Base-by-base conservation (phyloP, 768 basidiomycete genomes). In the Mycena olivaceomarginata region DNA sequence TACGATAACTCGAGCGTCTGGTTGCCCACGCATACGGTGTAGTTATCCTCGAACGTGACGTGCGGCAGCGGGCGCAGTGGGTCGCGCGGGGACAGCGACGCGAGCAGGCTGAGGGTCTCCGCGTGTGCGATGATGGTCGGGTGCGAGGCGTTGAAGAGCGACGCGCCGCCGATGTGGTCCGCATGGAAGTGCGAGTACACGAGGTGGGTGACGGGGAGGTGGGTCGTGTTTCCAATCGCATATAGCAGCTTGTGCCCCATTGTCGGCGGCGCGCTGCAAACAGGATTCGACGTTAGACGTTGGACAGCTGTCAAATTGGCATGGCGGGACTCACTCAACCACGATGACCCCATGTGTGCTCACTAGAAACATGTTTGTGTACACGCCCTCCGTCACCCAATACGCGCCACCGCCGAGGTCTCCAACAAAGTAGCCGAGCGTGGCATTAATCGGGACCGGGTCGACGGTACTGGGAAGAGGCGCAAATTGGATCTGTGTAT, bases 401-500 rank as follows among this genome's bases (percentile, higher is more conserved):
- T 68, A 56, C 43, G 8, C 43, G 43, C 43, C 43, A 45, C 31
- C 31, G 31, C 31, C 31, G 31, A 31, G 31, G 31, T 31, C 31
- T 31, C 31, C 31, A 31, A 31, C 43, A 45, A 45, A 45, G 67
- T 69, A 69, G 67, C 67, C 67, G 67, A 69, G 53, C 39, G 67
- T 43, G 67, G 67, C 16, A 20, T 69, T 20, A 43, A 69, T 69
- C 53, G 18, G 53, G 39, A 43, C 53, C 53, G 67, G 22, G 67
- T 69, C 67, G 67, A 59, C 67, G 67, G 20, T 57, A 53, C 67
- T 69, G 39, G 67, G 53, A 69, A 69, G 39, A 69, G 67, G 67
- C 56, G 67, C 67, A 69, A 69, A 69, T 57, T 69, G 67, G 67
- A 69, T 69, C 67, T 69, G 67, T 41, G 67, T 57, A 69, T 69